These are phyloP conservation scores for Pholiota microspora DNA, from an alignment of 768 basidiomycete genomes.

Conservation along the genomic window DNA sequence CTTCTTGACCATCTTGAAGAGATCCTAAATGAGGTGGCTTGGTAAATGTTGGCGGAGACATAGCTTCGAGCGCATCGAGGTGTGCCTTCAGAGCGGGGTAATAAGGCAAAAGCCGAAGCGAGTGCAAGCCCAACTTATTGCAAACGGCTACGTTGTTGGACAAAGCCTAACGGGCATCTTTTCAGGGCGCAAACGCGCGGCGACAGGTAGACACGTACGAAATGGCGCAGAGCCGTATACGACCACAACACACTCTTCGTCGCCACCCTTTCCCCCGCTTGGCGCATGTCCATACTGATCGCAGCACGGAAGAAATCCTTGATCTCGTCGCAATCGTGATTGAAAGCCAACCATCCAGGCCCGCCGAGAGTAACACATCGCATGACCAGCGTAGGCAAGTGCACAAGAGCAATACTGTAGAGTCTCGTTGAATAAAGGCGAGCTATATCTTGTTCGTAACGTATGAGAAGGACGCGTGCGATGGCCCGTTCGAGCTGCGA, in stretches of 20 bases:
- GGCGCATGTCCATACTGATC: conserved; percentile 74
- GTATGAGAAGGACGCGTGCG: conserved; percentile 61
- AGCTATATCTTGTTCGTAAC: conserved; percentile 74
- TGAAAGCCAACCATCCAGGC: conserved; percentile 67
- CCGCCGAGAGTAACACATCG: conserved; percentile 60
- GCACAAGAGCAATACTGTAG: conserved; percentile 59
- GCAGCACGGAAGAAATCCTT: conserved; percentile 72
- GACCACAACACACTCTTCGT: conserved; percentile 81
- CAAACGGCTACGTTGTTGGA: conserved; percentile 71
- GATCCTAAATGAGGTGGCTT: conserved; percentile 68
- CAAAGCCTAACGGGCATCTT: conserved; percentile 47
- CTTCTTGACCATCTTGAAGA: conserved; percentile 53
- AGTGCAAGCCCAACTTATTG: conserved; percentile 62
- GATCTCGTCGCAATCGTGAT: conserved; percentile 65
- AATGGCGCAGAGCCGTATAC: conserved; percentile 73
- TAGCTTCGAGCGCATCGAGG: conserved; percentile 57
- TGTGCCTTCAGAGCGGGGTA: conserved; percentile 59
- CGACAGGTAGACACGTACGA: conserved; percentile 44
- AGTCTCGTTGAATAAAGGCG: conserved; percentile 72
- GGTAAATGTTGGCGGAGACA: conserved; percentile 53
- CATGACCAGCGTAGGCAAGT: conserved; percentile 68
- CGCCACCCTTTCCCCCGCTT: conserved; percentile 75
- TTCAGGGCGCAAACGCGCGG: conserved; percentile 11
- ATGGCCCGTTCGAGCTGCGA: conserved; percentile 69
- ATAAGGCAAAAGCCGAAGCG: conserved; percentile 60